Base-by-base conservation (phyloP, 768 basidiomycete genomes). In the Leucosporidium yakuticum region DNA sequence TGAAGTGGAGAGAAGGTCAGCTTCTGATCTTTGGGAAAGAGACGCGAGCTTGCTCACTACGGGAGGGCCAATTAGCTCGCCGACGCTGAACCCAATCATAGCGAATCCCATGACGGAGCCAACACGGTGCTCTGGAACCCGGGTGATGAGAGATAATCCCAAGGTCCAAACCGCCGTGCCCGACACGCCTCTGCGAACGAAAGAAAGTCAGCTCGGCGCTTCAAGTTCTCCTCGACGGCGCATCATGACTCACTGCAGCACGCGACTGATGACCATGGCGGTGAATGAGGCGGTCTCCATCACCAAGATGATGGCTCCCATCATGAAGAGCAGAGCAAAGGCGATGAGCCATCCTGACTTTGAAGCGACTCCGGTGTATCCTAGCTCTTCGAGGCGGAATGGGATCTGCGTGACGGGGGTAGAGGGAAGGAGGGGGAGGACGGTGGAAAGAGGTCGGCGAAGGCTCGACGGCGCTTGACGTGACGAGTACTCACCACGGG, bases 261-360 rank as follows among this genome's bases (percentile, higher is more conserved):
- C 65, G 9, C 69, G 63, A 5, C 65, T 59, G 6, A 73, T 65
- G 25, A 73, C 34, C 64, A 76, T 70, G 6, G 59, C 25, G 0
- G 71, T 55, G 44, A 67, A 73, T n/a, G 1, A 62, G 17, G 61
- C 55, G 20, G 62, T 48, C 8, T 67, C 64, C 74, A 75, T 75
- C 51, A 75, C 71, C 56, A 73, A 51, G 44, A 75, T 32, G 39
- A 75, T 57, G 8, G 69, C 60, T 29, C 69, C 73, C 1, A 60
- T 53, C 73, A 76, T 74, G 71, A 74, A 76, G 11, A 70, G 27
- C 23, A 76, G 51, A 4, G 63, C 67, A 39, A 62, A 8, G 25
- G 68, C 70, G 27, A 76, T 69, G 19, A 76, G 64, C 70, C 70
- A 76, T 0, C 71, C 73, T 0, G 75, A 74, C 49, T 67, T 59